Evolutionary conservation across 768 basidiomycete species (phyloP).

Genomic region (Trametopsis cervina): DNA sequence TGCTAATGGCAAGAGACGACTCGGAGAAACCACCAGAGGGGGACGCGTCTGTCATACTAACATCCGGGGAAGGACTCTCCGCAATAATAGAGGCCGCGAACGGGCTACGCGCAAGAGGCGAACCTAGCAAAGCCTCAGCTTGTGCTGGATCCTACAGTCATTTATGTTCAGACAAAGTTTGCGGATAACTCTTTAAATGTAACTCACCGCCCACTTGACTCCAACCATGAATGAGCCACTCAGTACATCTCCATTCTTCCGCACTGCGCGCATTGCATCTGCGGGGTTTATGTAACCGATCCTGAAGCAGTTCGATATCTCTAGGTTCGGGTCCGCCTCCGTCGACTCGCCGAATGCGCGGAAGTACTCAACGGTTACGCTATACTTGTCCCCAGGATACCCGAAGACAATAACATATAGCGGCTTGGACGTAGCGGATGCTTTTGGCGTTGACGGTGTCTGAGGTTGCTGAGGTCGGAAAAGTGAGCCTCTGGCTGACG

Average conservation of each 20-base stretch:
- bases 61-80: conserved; percentile 15
- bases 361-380: conserved; percentile 66
- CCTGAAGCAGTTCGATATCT: conserved; percentile 75
- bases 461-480: conserved; percentile 15
- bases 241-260: conserved; percentile 78
- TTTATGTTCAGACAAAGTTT: neutral
- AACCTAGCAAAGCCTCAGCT: conserved; percentile 45
- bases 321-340: conserved; percentile 57
- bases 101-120: conserved; percentile 18
- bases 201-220: conserved; percentile 68
- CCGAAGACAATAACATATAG: conserved; percentile 78
- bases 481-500: conserved; percentile 28
- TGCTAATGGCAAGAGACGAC: conserved; percentile 25
- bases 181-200: too few relatives aligned
- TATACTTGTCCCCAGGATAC: conserved; percentile 79
- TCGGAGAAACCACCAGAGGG: conserved; percentile 21
- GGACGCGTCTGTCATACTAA: conserved; percentile 16
- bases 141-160: conserved; percentile 50
- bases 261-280: conserved; percentile 72
- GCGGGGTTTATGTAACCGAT: conserved; percentile 67
- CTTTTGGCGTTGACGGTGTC: conserved; percentile 15
- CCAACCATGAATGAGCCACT: conserved; percentile 79
- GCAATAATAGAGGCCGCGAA: conserved; percentile 14
- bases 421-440: conserved; percentile 26
- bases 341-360: conserved; percentile 64